Conservation (phyloP, 345 rosid species). For the Salix exigua region DNA sequence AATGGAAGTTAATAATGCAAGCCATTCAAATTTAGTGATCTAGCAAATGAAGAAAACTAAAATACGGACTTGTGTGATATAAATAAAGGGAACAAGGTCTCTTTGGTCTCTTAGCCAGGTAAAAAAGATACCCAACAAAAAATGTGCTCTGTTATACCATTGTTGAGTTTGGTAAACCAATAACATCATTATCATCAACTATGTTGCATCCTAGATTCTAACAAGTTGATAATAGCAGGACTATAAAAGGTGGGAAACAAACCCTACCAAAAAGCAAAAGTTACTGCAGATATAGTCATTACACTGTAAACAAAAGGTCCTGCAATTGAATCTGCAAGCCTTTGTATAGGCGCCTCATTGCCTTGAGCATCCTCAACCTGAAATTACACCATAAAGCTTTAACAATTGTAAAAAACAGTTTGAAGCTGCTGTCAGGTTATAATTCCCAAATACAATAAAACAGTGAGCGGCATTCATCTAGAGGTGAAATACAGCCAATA, state of each 20-base stretch:
- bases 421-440: neutral
- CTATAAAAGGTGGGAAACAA: slow-evolving; percentile 14
- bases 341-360: slow-evolving; percentile 87
- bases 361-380: slow-evolving; percentile 98
- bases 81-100: neutral
- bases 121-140: neutral
- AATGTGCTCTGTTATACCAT: neutral
- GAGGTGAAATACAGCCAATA: neutral
- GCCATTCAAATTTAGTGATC: neutral
- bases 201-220: neutral
- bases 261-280: slow-evolving; percentile 84
- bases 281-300: slow-evolving; percentile 78
- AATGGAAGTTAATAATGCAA: neutral
- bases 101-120: neutral
- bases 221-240: neutral
- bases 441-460: neutral
- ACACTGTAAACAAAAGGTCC: slow-evolving; percentile 89
- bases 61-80: neutral
- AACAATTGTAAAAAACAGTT: neutral
- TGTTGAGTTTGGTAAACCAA: neutral
- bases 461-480: neutral
- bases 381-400: slow-evolving; percentile 18
- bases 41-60: neutral
- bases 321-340: slow-evolving; percentile 92
- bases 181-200: neutral